These are phyloP conservation scores for Aspergillus sp. DNA, from an alignment of 2,329 filamentous ascomycete genomes.

Conservation along the genomic window DNA sequence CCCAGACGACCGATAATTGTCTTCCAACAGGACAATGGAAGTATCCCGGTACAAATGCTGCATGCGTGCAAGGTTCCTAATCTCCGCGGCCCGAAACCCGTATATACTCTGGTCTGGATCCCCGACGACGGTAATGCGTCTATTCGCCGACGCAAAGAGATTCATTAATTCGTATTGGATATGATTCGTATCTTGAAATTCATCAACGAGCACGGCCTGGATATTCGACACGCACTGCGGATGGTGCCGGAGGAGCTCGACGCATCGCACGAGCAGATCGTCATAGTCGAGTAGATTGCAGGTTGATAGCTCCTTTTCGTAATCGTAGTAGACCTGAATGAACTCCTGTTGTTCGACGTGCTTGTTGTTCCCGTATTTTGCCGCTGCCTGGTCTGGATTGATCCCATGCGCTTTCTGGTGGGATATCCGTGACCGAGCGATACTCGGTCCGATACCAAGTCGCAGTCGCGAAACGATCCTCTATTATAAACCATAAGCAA, in stretches of 20 bases:
- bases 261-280: constrained; percentile 76
- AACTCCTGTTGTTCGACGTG: constrained; percentile 56
- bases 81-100: constrained; percentile 87
- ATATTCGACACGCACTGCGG: constrained; percentile 82
- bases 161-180: constrained; percentile 94
- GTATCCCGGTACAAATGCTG: constrained; percentile 68
- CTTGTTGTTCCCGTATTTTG: constrained; percentile 29
- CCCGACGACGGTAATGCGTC: constrained; percentile 85
- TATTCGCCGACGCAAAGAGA: constrained; percentile 63
- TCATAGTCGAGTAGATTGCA: constrained; percentile 91
- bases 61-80: constrained; percentile 75
- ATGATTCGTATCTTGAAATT: constrained; percentile 95
- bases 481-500: constrained; percentile 16
- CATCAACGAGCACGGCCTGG: constrained; percentile 85
- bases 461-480: constrained; percentile 71
- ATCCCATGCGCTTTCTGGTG: constrained; percentile 51
- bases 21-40: constrained; percentile 73
- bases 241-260: constrained; percentile 63
- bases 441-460: constrained; percentile 59
- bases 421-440: constrained; percentile 67
- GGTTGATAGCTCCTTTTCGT: constrained; percentile 63
- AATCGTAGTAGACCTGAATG: constrained; percentile 60
- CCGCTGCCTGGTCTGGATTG: constrained; percentile 37
- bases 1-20: constrained; percentile 89
- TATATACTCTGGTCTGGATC: constrained; percentile 98